Evolutionary conservation across 2,329 filamentous ascomycete species (phyloP).

Genomic region (Aspergillus uvarum): DNA sequence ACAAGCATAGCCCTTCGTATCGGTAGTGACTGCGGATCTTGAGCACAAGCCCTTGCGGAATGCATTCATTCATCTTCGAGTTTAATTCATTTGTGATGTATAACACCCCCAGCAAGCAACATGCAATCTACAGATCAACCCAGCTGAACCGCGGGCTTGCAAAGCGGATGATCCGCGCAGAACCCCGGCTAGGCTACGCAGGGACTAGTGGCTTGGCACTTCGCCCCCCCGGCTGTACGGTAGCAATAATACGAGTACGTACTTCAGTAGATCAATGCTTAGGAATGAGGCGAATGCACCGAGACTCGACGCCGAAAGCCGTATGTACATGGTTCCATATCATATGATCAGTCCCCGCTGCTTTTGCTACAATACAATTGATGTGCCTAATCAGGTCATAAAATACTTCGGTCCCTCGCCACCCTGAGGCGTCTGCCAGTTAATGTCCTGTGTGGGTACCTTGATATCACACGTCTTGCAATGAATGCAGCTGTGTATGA

Average conservation of each 20-base stretch:
- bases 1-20: neutral
- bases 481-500: conserved; percentile 76
- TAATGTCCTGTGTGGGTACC: conserved; percentile 93
- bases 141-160: neutral
- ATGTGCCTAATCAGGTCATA: conserved; percentile 48
- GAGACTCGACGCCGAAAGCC: neutral
- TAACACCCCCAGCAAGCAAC: neutral
- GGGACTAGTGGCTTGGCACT: neutral
- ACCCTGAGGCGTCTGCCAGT: conserved; percentile 92
- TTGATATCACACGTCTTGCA: conserved; percentile 99
- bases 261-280: too few species aligned
- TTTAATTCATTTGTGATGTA: neutral
- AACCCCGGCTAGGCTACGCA: neutral
- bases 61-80: neutral
- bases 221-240: too few species aligned
- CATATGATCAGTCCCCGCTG: neutral
- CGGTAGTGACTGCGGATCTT: neutral
- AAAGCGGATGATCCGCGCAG: neutral
- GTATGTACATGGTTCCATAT: neutral
- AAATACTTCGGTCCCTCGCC: conserved; percentile 72
- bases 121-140: neutral
- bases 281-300: neutral
- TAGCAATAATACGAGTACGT: too few species aligned
- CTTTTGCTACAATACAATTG: neutral
- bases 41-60: neutral